Percentiles rank a stretch among this genome's conserved stretches.
Conservation (phyloP, 2,329 filamentous ascomycete species). For the Phoma sp. region DNA sequence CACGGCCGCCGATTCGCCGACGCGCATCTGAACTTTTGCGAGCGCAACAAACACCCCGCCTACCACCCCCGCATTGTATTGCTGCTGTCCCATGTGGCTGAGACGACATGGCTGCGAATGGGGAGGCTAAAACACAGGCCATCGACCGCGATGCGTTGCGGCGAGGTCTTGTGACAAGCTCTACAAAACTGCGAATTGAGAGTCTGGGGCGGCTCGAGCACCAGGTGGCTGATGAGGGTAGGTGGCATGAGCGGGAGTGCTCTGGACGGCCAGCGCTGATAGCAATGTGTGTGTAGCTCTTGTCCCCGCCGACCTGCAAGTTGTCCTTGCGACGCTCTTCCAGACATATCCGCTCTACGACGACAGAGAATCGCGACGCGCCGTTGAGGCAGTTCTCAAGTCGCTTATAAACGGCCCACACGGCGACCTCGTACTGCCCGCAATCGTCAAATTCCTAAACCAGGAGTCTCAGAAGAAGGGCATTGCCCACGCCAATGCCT, state of each 20-base stretch:
- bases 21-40: slow-evolving; percentile 26
- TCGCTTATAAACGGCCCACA: slow-evolving; percentile 67
- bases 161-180: slow-evolving; percentile 53
- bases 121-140: slow-evolving; percentile 39
- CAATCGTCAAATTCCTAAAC: slow-evolving; percentile 71
- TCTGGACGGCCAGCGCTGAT: slow-evolving; percentile 17
- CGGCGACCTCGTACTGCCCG: slow-evolving; percentile 62
- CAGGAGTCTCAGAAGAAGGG: slow-evolving; percentile 76
- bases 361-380: slow-evolving; percentile 82
- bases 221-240: slow-evolving; percentile 52
- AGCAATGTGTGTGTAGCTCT: slow-evolving; percentile 42
- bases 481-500: slow-evolving; percentile 80
- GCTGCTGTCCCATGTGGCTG: slow-evolving; percentile 36
- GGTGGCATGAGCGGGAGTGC: slow-evolving; percentile 25
- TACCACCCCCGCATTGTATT: slow-evolving; percentile 29
- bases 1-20: slow-evolving; percentile 13
- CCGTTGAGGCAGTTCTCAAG: slow-evolving; percentile 79
- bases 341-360: slow-evolving; percentile 85
- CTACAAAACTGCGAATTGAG: slow-evolving; percentile 54
- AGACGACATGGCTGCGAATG: slow-evolving; percentile 46
- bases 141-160: slow-evolving; percentile 46
- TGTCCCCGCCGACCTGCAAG: slow-evolving; percentile 52
- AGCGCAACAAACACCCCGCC: slow-evolving; percentile 31
- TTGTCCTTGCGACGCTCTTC: slow-evolving; percentile 76
- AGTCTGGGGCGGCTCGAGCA: slow-evolving; percentile 54